phyloP scores from a whole-genome alignment of 2,329 filamentous ascomycete genomes.

The Fusarium devonianum region DNA sequence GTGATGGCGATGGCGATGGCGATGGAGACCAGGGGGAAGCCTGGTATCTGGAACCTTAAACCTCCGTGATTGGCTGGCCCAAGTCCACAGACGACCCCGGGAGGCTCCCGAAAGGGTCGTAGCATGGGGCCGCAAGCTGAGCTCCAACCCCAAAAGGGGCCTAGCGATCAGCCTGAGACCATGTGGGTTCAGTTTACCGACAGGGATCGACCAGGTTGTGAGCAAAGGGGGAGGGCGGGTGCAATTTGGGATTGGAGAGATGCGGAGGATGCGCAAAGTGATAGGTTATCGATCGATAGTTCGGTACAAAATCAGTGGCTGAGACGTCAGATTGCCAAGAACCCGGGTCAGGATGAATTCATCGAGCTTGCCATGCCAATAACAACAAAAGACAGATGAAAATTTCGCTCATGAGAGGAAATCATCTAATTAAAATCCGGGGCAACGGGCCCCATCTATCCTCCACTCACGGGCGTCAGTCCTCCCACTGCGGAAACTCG shows the following conservation, averaged over 20 bases:
- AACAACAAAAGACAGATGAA: too few relatives aligned
- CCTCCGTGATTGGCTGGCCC: conserved; percentile 12
- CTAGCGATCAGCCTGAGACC: conserved; percentile 35
- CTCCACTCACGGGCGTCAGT: neutral
- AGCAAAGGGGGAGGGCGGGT: conserved; percentile 30
- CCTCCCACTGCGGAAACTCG: conserved; percentile 10
- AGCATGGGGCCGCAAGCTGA: neutral
- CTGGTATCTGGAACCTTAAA: conserved; percentile 2
- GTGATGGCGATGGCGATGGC: conserved; percentile 3
- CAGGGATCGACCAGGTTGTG: conserved; percentile 19
- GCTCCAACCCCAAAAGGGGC: conserved; percentile 6
- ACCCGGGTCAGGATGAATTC: conserved; percentile 9
- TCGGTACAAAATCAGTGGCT: conserved; percentile 9
- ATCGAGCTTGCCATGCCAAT: too few relatives aligned
- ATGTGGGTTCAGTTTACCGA: conserved; percentile 18
- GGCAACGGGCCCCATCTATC: neutral
- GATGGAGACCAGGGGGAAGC: conserved; percentile 25
- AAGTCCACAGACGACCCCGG: conserved; percentile 2
- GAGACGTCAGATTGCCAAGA: neutral
- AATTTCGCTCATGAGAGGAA: too few relatives aligned
- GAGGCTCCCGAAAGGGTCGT: conserved; percentile 7
- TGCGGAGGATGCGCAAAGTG: conserved; percentile 11
- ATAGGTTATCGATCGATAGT: conserved; percentile 21
- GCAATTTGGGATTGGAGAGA: conserved; percentile 28
- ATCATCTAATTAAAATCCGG: neutral